Conservation (phyloP, 306 rosid species). For the Prunus kanzakura region DNA sequence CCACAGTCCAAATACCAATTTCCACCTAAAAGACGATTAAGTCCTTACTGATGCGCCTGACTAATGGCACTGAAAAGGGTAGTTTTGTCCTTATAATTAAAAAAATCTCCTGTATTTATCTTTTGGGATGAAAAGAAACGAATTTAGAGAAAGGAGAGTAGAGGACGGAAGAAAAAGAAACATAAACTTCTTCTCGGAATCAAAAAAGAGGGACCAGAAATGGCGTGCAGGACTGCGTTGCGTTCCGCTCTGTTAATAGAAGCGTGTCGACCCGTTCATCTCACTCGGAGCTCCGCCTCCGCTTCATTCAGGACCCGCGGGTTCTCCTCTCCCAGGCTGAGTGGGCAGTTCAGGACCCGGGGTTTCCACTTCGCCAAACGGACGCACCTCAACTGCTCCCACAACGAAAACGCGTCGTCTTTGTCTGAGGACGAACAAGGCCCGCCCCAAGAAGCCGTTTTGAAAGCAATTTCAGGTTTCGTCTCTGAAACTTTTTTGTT, state of each 20-base stretch:
- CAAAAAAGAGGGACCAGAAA: slow-evolving; percentile 9
- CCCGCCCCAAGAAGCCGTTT: slow-evolving; percentile 91
- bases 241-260: slow-evolving; percentile 53
- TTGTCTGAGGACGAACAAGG: slow-evolving; percentile 72
- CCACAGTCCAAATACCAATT: too few species aligned
- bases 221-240: slow-evolving; percentile 65
- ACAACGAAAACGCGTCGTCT: slow-evolving; percentile 41
- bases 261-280: slow-evolving; percentile 51
- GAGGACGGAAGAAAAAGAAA: neutral
- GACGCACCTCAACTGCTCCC: slow-evolving; percentile 46
- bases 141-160: neutral
- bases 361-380: slow-evolving; percentile 35
- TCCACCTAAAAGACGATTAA: neutral
- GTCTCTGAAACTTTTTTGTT: neutral
- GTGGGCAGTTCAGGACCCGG: slow-evolving; percentile 24
- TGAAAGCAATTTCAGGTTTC: slow-evolving; percentile 93
- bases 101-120: neutral
- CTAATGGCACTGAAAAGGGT: neutral
- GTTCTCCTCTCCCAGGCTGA: slow-evolving; percentile 15
- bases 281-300: slow-evolving; percentile 25
- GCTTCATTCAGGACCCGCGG: slow-evolving; percentile 20
- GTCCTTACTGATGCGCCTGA: neutral
- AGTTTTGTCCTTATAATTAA: neutral
- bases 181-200: neutral
- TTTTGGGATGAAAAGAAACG: neutral